Evolutionary conservation across 2,329 filamentous ascomycete species (phyloP), one percentile per base, ranked within the genome.

Genomic region (Thermoascus crustaceus): DNA sequence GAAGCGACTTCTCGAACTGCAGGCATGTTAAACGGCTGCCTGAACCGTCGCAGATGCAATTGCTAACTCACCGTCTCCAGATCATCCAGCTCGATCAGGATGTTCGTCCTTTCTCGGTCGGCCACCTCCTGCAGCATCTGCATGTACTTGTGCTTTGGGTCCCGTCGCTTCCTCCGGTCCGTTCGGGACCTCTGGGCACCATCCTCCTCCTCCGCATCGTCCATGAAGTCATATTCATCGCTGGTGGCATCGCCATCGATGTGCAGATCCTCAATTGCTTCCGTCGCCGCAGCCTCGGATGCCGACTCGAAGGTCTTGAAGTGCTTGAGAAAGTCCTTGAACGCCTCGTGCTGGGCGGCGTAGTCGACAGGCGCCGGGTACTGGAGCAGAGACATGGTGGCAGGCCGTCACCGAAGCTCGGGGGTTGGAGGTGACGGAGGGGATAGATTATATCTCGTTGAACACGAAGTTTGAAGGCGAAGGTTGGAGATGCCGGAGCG

Each of bases 221-320:
- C 85, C 78, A 94, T 86, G 55, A 93, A 85, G 53, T 95, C 87
- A 59, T 94, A 85, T 52, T 94, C 86, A 53, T 94, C 88, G 61
- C 82, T 87, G 26, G 85, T 73, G 49, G 82, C 83, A 63, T 93
- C 82, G 54, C 86, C 88, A 58, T 87, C 82, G 45, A 98, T 83
- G 54, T 83, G 83, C 52, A 98, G 78, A 47, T 82, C 79, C 49
- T 85, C 79, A 31, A 98, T 74, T 29, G 87, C 87, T 57, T 88
- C 81, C 24, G 85, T 79, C 47, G 93, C 78, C 40, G 81, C 70
- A 10, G 70, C 64, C 39, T 67, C 75, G 72, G 75, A 61, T 72
- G 77, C 38, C 68, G 82, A 55, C 72, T 80, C 37, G n/a, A 71
- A 68, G 38, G 73, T 74, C 68, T 98, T 96, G 78, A 93, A 98